A percentile compares a stretch with the other conserved stretches of the same genome.
Conservation (phyloP, 2,329 filamentous ascomycete species). For the Diplodia corticola region DNA sequence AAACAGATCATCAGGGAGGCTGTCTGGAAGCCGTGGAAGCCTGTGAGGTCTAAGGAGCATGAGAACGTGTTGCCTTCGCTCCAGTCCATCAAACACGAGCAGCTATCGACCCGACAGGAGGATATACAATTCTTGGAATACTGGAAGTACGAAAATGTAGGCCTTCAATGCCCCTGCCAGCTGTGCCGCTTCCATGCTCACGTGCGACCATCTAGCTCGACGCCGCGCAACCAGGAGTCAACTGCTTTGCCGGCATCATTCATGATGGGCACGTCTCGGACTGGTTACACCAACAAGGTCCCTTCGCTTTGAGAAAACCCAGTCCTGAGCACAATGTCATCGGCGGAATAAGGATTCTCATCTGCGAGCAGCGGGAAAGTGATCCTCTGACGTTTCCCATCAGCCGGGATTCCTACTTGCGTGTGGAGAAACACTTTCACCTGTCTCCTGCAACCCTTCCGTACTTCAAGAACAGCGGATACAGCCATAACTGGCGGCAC, state of each 20-base stretch:
- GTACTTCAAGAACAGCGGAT: slow-evolving; percentile 3
- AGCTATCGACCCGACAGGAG: neutral
- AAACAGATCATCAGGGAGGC: neutral
- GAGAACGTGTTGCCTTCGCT: slow-evolving; percentile 8
- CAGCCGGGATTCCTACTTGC: slow-evolving; percentile 1
- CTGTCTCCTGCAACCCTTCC: slow-evolving; percentile 13
- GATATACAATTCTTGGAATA: slow-evolving; percentile 9
- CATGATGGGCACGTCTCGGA: slow-evolving; percentile 2
- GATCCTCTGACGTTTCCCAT: slow-evolving; percentile 8
- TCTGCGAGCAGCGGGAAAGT: slow-evolving; percentile 9
- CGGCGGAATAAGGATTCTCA: slow-evolving; percentile 11
- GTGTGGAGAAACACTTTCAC: neutral
- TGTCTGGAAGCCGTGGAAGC: slow-evolving; percentile 6
- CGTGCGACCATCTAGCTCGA: neutral
- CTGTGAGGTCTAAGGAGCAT: slow-evolving; percentile 1
- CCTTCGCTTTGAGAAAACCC: neutral
- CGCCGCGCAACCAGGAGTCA: neutral
- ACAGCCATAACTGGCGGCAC: neutral
- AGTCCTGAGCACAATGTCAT: neutral
- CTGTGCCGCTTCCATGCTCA: neutral
- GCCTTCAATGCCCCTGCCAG: neutral
- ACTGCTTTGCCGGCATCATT: slow-evolving; percentile 5
- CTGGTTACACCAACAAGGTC: slow-evolving; percentile 9
- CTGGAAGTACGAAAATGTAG: slow-evolving; percentile 17
- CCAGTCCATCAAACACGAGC: slow-evolving; percentile 11